A percentile compares a stretch with the other conserved stretches of the same genome.
Conservation (phyloP, 768 basidiomycete genomes). For the Mycena filopes region DNA sequence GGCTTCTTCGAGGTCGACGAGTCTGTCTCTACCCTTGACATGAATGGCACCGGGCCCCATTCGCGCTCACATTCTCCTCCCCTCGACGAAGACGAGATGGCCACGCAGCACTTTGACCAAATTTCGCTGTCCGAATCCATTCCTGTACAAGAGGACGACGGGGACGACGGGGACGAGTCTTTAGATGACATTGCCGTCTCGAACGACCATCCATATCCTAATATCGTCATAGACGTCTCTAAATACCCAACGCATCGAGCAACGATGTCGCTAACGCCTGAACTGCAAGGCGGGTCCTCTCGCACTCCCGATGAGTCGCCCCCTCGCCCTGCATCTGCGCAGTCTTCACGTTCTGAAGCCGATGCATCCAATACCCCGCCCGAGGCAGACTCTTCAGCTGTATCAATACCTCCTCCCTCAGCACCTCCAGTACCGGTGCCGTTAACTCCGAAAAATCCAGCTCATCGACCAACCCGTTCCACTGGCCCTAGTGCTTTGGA, state of each 20-base stretch:
- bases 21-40: slow-evolving; percentile 70
- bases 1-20: slow-evolving; percentile 44
- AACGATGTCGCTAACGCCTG: slow-evolving; percentile 31
- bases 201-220: slow-evolving; percentile 1
- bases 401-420: slow-evolving; percentile 39
- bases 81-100: slow-evolving; percentile 27
- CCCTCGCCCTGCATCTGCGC: slow-evolving; percentile 21
- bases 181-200: background rate
- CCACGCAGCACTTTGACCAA: slow-evolving; percentile 48
- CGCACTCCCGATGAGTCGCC: slow-evolving; percentile 14
- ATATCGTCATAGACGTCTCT: slow-evolving; percentile 57
- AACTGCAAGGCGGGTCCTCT: slow-evolving; percentile 18
- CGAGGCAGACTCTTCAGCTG: slow-evolving; percentile 31
- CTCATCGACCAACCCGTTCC: slow-evolving; percentile 61
- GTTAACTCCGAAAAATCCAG: slow-evolving; percentile 41
- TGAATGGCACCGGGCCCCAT: slow-evolving; percentile 50
- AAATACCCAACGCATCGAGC: slow-evolving; percentile 45
- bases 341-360: slow-evolving; percentile 36
- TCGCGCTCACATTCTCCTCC: slow-evolving; percentile 37
- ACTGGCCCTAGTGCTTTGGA: slow-evolving; percentile 78
- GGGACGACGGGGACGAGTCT: too few species aligned
- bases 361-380: slow-evolving; percentile 30
- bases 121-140: slow-evolving; percentile 46
- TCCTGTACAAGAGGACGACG: background rate
- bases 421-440: slow-evolving; percentile 42